phyloP scores from a whole-genome alignment of 2,329 filamentous ascomycete species.

The Neonectria coccinea region DNA sequence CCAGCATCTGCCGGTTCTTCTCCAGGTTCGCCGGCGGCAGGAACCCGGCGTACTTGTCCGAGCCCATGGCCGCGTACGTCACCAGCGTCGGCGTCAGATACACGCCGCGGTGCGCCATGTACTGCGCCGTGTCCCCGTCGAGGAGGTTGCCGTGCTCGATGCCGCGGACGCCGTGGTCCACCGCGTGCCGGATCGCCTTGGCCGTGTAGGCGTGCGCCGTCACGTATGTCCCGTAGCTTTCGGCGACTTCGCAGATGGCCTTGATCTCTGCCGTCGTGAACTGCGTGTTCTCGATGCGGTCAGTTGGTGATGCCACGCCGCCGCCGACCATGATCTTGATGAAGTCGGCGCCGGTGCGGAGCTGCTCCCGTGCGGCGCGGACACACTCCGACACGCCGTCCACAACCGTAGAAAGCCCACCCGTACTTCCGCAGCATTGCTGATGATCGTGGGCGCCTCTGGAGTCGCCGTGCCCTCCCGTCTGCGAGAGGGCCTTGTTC shows the following conservation, averaged over 20 bases:
- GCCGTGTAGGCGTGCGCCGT: constrained; percentile 69
- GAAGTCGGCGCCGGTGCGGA: constrained; percentile 68
- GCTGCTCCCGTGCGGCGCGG: constrained; percentile 63
- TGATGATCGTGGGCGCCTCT: constrained; percentile 52
- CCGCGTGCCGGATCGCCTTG: constrained; percentile 63
- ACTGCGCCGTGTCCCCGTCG: constrained; percentile 55
- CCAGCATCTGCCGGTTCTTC: constrained; percentile 63
- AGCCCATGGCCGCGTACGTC: constrained; percentile 62
- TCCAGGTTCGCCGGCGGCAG: constrained; percentile 55
- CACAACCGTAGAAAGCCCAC: constrained; percentile 57
- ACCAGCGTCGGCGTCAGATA: constrained; percentile 66
- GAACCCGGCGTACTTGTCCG: constrained; percentile 55
- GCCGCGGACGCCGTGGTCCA: constrained; percentile 65
- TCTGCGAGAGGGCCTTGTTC: constrained; percentile 66
- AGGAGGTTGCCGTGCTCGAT: constrained; percentile 61
- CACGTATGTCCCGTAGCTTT: constrained; percentile 62
- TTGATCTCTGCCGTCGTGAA: constrained; percentile 67
- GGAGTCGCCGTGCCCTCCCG: constrained; percentile 68
- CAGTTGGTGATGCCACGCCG: constrained; percentile 66
- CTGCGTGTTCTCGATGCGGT: constrained; percentile 64
- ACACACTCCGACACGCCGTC: constrained; percentile 67
- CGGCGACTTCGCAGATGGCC: constrained; percentile 64
- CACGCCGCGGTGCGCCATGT: constrained; percentile 61
- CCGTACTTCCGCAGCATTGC: constrained; percentile 53
- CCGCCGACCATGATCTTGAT: constrained; percentile 71